These are phyloP conservation scores for Hibiscus syriacus DNA, from an alignment of 345 rosid species.

Conservation along the genomic window DNA sequence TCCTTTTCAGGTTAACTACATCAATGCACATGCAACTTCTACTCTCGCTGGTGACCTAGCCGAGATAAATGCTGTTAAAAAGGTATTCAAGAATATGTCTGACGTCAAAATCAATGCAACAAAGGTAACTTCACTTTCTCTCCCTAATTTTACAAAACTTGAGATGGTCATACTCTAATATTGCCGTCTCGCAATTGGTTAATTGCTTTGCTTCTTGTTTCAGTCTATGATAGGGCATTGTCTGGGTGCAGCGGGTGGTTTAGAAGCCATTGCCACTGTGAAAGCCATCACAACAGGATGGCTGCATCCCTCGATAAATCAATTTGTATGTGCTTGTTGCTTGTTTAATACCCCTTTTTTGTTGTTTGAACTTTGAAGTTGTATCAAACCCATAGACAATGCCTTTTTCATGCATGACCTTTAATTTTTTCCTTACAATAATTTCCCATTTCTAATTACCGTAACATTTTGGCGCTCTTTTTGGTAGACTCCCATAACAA, in stretches of 20 bases:
- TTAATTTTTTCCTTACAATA: background rate
- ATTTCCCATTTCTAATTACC: background rate
- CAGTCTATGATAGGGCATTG: slow-evolving; percentile 99
- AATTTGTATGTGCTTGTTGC: slow-evolving; percentile 57
- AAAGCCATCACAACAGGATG: slow-evolving; percentile 94
- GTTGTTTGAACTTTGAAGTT: background rate
- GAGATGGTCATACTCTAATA: slow-evolving; percentile 1
- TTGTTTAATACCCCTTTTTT: background rate
- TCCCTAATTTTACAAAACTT: background rate
- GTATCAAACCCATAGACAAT: background rate
- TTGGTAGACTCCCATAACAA: background rate
- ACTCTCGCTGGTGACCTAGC: slow-evolving; percentile 98
- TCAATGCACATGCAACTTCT: slow-evolving; percentile 97
- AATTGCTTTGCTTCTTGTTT: slow-evolving; percentile 9
- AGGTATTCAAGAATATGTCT: slow-evolving; percentile 79
- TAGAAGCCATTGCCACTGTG: slow-evolving; percentile 88
- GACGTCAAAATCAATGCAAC: slow-evolving; percentile 95
- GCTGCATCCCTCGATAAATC: slow-evolving; percentile 93
- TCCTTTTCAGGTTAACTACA: slow-evolving; percentile 72
- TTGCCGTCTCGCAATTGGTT: background rate
- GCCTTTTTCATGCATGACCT: background rate
- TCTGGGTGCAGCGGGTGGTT: slow-evolving; percentile 98
- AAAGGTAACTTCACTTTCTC: slow-evolving; percentile 48
- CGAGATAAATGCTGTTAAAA: slow-evolving; percentile 90
- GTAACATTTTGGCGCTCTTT: too few species aligned